Conservation (phyloP, 495 filamentous ascomycete genomes). For the Podospora appendiculata region DNA sequence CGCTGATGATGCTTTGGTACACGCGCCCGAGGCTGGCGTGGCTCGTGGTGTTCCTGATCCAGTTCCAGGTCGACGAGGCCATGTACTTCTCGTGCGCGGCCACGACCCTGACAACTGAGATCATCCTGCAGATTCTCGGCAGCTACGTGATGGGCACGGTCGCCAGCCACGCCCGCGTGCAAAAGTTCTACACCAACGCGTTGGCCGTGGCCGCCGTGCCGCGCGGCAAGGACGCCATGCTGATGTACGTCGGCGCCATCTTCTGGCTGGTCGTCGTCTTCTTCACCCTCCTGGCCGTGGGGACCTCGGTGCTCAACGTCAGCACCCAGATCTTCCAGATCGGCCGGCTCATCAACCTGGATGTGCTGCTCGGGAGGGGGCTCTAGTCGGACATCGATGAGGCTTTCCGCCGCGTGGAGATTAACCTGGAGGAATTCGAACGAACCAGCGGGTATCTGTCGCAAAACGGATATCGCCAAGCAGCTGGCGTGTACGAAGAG, state of each 20-base stretch:
- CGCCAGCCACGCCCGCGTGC: neutral
- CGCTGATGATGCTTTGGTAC: neutral
- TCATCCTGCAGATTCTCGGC: neutral
- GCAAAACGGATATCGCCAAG: too few species aligned
- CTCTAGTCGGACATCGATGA: too few species aligned
- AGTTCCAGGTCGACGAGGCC: neutral
- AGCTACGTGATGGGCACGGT: neutral
- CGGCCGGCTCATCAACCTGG: neutral
- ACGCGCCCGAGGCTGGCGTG: constrained; percentile 1
- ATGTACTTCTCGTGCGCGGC: constrained; percentile 2
- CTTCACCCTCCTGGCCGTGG: neutral
- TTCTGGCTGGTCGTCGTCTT: neutral
- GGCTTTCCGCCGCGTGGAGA: too few species aligned
- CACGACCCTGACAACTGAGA: neutral
- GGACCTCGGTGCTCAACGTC: neutral
- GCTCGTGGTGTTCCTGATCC: neutral
- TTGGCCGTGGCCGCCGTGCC: neutral
- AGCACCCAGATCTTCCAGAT: neutral
- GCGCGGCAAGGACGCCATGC: neutral
- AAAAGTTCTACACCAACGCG: neutral
- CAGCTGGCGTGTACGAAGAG: too few species aligned
- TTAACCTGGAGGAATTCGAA: too few species aligned
- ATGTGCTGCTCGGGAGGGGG: neutral
- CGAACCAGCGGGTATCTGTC: too few species aligned
- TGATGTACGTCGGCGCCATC: constrained; percentile 1